Base-by-base conservation (phyloP, 257 asterid genomes). In the Leptodermis oblonga region DNA sequence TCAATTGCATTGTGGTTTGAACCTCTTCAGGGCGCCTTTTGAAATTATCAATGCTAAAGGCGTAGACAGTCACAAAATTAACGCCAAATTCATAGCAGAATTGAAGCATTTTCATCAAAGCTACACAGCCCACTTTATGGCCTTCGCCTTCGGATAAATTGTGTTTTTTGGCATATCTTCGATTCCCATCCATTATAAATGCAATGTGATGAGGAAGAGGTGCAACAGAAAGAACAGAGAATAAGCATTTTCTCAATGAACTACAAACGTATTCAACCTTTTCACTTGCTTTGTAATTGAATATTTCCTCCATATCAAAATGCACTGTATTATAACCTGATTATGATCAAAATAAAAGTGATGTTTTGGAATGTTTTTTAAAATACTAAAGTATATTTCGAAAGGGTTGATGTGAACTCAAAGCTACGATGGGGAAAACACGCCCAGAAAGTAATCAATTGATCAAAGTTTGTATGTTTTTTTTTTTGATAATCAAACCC, bases 1-100 rank as follows among this genome's bases (percentile, higher is more conserved):
- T 84, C 85, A 91, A 70, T 59, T 79, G 70, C 97, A 91, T 88
- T 22, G 89, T 85, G 62, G 95, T 81, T 75, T 78, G 81, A 62
- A 91, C 97, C 83, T 88, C 96, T 69, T 91, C 91, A 0, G 97
- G 97, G 14, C 73, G 76, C 45, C 96, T 80, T 56, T 78, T 87
- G 74, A 88, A 88, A 69, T 91, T 91, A 34, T 91, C 97, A 45
- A 91, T 85, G 85, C 97, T 91, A 72, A 91, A 91, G 66, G 96
- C 97, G 67, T 88, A 91, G 37, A 85, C 62, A 0, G 96, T 88
- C 61, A 88, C 81, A 25, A 81, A 78, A 56, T 83, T 82, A 49
- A 87, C 78, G 37, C 85, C 75, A 34, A 91, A 39, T 80, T 91
- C 96, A 22, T 85, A 91, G 63, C 96, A 88, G 69, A 82, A 88